Conservation (phyloP, 2,329 filamentous ascomycete genomes). For the Gremmenia infestans region DNA sequence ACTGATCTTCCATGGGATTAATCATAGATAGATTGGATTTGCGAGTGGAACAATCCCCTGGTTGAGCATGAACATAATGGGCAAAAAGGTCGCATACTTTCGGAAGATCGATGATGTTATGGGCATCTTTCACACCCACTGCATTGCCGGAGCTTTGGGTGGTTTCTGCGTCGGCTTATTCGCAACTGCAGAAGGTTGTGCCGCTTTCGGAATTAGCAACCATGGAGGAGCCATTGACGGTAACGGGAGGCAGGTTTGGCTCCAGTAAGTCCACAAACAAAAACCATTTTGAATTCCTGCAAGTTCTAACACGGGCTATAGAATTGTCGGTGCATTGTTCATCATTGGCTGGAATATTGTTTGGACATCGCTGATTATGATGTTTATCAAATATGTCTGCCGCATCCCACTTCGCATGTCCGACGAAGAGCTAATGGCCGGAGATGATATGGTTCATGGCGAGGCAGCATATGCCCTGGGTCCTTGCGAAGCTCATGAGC, state of each 20-base stretch:
- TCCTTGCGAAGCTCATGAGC: conserved; percentile 18
- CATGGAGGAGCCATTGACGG: conserved; percentile 45
- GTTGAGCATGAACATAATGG: conserved; percentile 44
- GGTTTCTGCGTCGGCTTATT: conserved; percentile 43
- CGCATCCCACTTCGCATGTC: conserved; percentile 43
- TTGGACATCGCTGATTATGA: conserved; percentile 44
- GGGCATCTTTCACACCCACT: conserved; percentile 45
- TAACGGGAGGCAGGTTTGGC: conserved; percentile 44
- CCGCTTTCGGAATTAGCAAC: conserved; percentile 41
- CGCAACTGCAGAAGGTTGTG: conserved; percentile 41
- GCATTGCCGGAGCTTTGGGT: conserved; percentile 41
- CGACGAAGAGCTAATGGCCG: conserved; percentile 40
- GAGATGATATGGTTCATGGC: conserved; percentile 44
- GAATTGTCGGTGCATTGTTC: conserved; percentile 42
- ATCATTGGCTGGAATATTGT: conserved; percentile 47
- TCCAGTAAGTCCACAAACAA: conserved; percentile 32
- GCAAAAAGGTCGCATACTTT: conserved; percentile 51
- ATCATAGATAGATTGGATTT: not conserved
- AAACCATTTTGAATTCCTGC: not conserved
- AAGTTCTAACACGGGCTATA: not conserved
- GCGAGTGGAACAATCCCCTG: conserved; percentile 13
- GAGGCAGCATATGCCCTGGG: conserved; percentile 35
- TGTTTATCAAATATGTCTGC: conserved; percentile 46
- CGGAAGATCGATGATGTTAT: conserved; percentile 51
- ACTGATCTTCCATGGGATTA: conserved; percentile 23